Conservation (phyloP, 169 alveolate species). For the Eimeria falciformis region DNA sequence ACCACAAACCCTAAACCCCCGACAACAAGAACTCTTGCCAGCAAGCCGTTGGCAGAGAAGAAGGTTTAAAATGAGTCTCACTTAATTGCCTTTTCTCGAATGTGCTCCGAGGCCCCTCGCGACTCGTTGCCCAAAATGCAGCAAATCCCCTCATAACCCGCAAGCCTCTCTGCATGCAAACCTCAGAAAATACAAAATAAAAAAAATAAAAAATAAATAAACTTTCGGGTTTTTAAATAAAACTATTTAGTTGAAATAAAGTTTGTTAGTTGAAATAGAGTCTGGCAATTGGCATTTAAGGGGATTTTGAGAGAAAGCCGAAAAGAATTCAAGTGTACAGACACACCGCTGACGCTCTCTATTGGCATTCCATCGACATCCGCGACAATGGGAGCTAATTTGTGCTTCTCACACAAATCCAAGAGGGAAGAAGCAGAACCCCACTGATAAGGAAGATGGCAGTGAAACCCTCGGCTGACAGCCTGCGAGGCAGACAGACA, state of each 20-base stretch:
- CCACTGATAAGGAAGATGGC: background rate
- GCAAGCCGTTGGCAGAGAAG: background rate
- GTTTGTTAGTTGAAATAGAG: background rate
- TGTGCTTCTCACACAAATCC: background rate
- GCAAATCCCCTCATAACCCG: conserved; percentile 36
- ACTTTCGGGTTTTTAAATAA: background rate
- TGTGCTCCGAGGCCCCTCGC: conserved; percentile 13
- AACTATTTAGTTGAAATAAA: background rate
- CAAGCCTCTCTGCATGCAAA: background rate
- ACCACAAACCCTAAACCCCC: background rate
- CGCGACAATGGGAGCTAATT: background rate
- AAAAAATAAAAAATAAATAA: background rate
- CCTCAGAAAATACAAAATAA: background rate
- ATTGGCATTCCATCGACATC: background rate
- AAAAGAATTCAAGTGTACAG: background rate
- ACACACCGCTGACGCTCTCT: background rate
- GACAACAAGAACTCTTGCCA: background rate
- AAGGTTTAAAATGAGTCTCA: background rate
- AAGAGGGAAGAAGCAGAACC: background rate
- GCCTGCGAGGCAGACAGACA: background rate
- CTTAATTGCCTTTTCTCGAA: background rate
- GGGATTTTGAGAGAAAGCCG: background rate
- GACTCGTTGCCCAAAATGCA: conserved; percentile 71
- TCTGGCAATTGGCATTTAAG: background rate
- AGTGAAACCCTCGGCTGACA: background rate